Evolutionary conservation across 495 filamentous ascomycete species (phyloP), one percentile per base, ranked within the genome.

Genomic region (Penicillium simplicissimum): DNA sequence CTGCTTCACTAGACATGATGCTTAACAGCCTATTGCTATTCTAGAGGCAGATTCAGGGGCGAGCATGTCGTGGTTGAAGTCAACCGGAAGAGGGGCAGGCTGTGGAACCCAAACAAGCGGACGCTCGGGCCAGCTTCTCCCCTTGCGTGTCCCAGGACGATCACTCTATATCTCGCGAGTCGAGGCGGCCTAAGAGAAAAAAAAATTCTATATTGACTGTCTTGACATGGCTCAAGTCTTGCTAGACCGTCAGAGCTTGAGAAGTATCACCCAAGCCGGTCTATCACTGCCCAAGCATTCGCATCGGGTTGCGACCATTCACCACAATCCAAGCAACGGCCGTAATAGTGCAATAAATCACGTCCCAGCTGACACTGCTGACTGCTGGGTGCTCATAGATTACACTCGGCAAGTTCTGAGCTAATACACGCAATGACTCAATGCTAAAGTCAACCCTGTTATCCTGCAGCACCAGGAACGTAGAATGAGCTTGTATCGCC

Each of bases 291-390:
- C 66, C 66, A 42, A 68, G 59, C 66, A 68, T 68, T 31, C 21
- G n/a, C 4, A 15, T 52, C 13, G 43, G 5, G 19, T 61, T 55
- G 19, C 55, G 55, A 7, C 54, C 63, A 58, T 68, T 58, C 45
- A 63, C 63, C 40, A 55, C n/a, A 36, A 42, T n/a, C 64, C 67
- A 70, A 17, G 59, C 47, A 23, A 56, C 14, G 1, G 34, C 49
- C 15, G 58, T 60, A 14, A 68, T 17, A 0, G 61, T 67, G 59
- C 68, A 71, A 8, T 52, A 62, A 8, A 74, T 64, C 4, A 70
- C 69, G 62, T 72, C 69, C 71, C 71, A 74, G 19, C 67, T 67
- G 8, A 74, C 71, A 53, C 71, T 74, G 49, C 69, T 71, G 3
- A 59, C 59, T 47, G 71, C 71, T 0, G 71, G 71, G 61, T 74